These are phyloP conservation scores for Tagetes patula DNA, from an alignment of 129 eudicot species.

Conservation along the genomic window DNA sequence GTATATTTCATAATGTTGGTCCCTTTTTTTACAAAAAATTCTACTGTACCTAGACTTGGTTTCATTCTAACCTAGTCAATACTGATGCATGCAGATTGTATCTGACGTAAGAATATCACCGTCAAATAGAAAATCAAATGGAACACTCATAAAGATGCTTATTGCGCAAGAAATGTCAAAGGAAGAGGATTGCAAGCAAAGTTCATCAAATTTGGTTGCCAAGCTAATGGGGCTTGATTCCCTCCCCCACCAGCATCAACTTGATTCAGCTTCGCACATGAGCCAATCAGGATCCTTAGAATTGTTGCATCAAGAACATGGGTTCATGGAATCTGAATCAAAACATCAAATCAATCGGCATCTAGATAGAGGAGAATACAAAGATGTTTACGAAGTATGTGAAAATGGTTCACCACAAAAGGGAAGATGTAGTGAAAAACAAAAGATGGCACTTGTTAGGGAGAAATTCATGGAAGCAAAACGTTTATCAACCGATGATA, in stretches of 20 bases:
- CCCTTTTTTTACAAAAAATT: conserved; percentile 9
- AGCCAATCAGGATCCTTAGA: conserved; percentile 43
- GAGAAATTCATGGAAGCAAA: conserved; percentile 91
- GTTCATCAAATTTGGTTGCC: conserved; percentile 80
- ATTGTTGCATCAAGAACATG: conserved; percentile 21
- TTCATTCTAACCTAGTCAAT: conserved; percentile 4
- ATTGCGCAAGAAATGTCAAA: conserved; percentile 92
- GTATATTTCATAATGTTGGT: background rate
- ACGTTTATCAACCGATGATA: conserved; percentile 75
- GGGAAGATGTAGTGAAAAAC: conserved; percentile 43
- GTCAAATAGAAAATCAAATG: conserved; percentile 48
- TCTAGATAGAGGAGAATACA: conserved; percentile 49
- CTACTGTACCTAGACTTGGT: background rate
- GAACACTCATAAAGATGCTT: conserved; percentile 85
- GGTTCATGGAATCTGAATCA: background rate
- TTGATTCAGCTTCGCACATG: conserved; percentile 43
- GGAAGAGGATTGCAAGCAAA: conserved; percentile 62
- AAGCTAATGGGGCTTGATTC: conserved; percentile 92
- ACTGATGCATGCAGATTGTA: conserved; percentile 51
- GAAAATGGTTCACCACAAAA: conserved; percentile 53
- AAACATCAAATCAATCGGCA: conserved; percentile 35
- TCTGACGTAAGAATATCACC: conserved; percentile 18
- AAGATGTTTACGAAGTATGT: conserved; percentile 67
- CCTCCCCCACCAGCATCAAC: conserved; percentile 49
- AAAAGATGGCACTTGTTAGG: conserved; percentile 68